Base-by-base conservation (phyloP, 176 grass and related monocot genomes). In the Bonia amplexicaulis region DNA sequence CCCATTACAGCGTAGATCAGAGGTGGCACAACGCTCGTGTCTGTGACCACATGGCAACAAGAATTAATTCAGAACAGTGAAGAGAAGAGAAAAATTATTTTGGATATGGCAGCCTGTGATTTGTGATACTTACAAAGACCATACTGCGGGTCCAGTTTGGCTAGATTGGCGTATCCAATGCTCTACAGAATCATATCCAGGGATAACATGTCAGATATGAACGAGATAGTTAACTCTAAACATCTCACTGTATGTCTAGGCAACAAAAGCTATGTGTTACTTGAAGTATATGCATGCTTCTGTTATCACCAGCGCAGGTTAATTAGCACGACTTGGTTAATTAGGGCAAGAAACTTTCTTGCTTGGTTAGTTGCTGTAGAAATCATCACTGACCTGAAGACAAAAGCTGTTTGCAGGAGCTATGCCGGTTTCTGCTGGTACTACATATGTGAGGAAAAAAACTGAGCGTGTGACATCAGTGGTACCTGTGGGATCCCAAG, bases 101-200 rank as follows among this genome's bases (percentile, higher is more conserved):
- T 54, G 17, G 15, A 39, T 31, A 80, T 70, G 60, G 19, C 84
- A 57, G 31, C 65, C 42, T 37, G 31, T 66, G 58, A 85, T 62
- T 37, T 59, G 12, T 48, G 49, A 59, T 80, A 88, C 93, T 98
- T 93, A 98, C 95, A 98, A 42, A 98, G 91, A 22, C 95, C 95
- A 77, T 98, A 98, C 77, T 98, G 95, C 11, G 88, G 95, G 29
- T 95, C 91, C 75, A 98, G 85, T 72, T 98, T 98, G 33, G 93
- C 95, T 26, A 98, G 82, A 63, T 87, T 95, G 79, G 95, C 95
- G 87, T 98, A 98, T 90, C 95, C 95, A 83, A 98, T 98, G 81
- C 95, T 98, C 95, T 98, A 69, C 82, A 88, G 76, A 17, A 81
- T 54, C 78, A 70, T 64, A 54, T 11, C 33, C 77, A 76, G 54